Base-by-base conservation (phyloP, 192 early-diverging fungal species). In the Spinellus fusiger region DNA sequence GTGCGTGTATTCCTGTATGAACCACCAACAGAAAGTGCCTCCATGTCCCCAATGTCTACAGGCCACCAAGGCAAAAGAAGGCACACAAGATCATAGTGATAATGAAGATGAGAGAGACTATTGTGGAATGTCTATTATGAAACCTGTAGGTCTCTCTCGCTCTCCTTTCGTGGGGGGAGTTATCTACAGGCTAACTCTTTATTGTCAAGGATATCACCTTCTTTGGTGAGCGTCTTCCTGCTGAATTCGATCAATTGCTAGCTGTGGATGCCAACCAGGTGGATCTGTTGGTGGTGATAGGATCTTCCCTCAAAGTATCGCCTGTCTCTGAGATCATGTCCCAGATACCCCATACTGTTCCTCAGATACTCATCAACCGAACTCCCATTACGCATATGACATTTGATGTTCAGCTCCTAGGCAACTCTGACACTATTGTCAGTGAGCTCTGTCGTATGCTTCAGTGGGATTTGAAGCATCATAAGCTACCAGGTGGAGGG, bases 231-330 rank as follows among this genome's bases (percentile, higher is more conserved):
- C 86, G 89, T 69, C 77, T 97, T 15, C 90, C 93, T 0, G 76
- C 80, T 18, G 81, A 81, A 32, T 96, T 98, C 63, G 86, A 96
- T 61, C 71, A 83, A 15, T 64, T 69, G 4, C 81, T 95, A 37
- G 77, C 83, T 0, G 61, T 65, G 12, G 97, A 99, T 73, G 71
- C 80, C 13, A 78, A 86, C 18, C 73, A 89, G 28, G 86, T 89
- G 16, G 94, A 98, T 73, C 65, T 99, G 34, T 64, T 99, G 12
- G 81, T 99, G 28, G 95, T 99, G 9, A 97, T 99, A 75, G 97
- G 97, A 22, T 92, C 89, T 29, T 92, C 87, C n/a, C 75, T 99
- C 15, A 93, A 94, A 68, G 95, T 99, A 4, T 87, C 92, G 2
- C 97, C 97, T 2, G 94, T 99, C 1, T 89, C 89, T 4, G 88